These are phyloP conservation scores for Picea mariana DNA, from an alignment of 83 land plant genomes.

Conservation along the genomic window DNA sequence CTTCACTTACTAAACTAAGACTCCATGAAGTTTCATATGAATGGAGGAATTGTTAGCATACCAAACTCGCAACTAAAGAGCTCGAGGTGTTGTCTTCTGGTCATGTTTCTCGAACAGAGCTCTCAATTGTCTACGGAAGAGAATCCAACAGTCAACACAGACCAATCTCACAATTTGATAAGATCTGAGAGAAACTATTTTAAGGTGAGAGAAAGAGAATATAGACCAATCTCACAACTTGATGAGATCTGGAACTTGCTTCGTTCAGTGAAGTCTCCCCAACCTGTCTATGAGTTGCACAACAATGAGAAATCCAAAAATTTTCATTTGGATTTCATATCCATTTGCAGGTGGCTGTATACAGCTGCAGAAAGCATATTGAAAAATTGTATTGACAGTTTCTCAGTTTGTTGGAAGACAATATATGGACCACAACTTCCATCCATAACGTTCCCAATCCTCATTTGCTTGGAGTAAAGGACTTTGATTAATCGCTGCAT, in stretches of 20 bases:
- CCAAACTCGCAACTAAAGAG: conserved; percentile 84
- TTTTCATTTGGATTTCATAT: too few relatives aligned
- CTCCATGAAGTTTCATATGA: neutral
- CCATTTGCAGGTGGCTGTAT: too few relatives aligned
- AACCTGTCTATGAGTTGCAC: conserved; percentile 90
- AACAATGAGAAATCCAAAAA: too few relatives aligned
- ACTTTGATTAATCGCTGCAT: too few relatives aligned
- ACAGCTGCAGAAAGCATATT: too few relatives aligned
- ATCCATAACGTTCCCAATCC: too few relatives aligned
- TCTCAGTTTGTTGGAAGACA: too few relatives aligned
- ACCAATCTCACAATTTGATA: too few relatives aligned
- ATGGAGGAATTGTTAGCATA: conserved; percentile 22
- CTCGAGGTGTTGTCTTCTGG: conserved; percentile 44
- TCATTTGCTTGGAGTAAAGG: too few relatives aligned
- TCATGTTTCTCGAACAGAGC: conserved; percentile 62
- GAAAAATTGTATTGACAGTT: too few relatives aligned
- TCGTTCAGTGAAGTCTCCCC: conserved; percentile 95
- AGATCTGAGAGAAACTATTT: neutral
- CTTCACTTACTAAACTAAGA: neutral
- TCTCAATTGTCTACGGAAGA: conserved; percentile 78
- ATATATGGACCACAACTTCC: too few relatives aligned
- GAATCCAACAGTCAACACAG: conserved; percentile 10
- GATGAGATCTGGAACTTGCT: conserved; percentile 95
- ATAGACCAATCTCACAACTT: conserved; percentile 82
- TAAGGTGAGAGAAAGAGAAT: conserved; percentile 4